A percentile compares a stretch with the other conserved stretches of the same genome.
Evolutionary conservation across 768 basidiomycete genomes (phyloP).

Genomic region (Tricholoma saponaceum): DNA sequence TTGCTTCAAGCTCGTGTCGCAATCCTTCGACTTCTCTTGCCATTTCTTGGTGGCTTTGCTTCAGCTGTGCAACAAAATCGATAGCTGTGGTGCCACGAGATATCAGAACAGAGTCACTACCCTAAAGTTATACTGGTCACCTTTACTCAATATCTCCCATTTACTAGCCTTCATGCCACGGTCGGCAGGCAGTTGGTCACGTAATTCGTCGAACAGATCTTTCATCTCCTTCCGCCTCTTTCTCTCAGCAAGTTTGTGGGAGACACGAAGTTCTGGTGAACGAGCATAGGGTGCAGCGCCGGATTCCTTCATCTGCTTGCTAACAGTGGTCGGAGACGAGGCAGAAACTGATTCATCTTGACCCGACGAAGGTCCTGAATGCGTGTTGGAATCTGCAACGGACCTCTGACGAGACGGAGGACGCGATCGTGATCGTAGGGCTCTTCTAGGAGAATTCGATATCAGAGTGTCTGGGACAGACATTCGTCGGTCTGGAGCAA

Average conservation of each 20-base stretch:
- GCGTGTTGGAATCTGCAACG: slow-evolving; percentile 35
- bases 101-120: slow-evolving; percentile 5
- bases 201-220: slow-evolving; percentile 93
- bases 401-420: slow-evolving; percentile 63
- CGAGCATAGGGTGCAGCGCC: slow-evolving; percentile 85
- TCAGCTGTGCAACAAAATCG: slow-evolving; percentile 80
- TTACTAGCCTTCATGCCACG: slow-evolving; percentile 96
- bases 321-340: slow-evolving; percentile 29
- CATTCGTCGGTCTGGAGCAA: slow-evolving; percentile 68
- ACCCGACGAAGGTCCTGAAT: slow-evolving; percentile 32
- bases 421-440: slow-evolving; percentile 63
- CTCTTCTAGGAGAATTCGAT: slow-evolving; percentile 41
- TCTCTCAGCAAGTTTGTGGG: slow-evolving; percentile 95
- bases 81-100: slow-evolving; percentile 56
- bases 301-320: slow-evolving; percentile 42
- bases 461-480: slow-evolving; percentile 62
- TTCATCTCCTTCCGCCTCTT: slow-evolving; percentile 99
- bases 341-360: slow-evolving; percentile 42
- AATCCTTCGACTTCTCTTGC: slow-evolving; percentile 74
- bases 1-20: slow-evolving; percentile 66
- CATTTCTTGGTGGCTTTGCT: slow-evolving; percentile 75
- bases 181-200: slow-evolving; percentile 89
- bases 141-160: slow-evolving; percentile 98
- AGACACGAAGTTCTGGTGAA: slow-evolving; percentile 90
- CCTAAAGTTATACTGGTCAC: slow-evolving; percentile 36